Base-by-base conservation (phyloP, 1,284 basidiomycete species). In the Tilletia caries region DNA sequence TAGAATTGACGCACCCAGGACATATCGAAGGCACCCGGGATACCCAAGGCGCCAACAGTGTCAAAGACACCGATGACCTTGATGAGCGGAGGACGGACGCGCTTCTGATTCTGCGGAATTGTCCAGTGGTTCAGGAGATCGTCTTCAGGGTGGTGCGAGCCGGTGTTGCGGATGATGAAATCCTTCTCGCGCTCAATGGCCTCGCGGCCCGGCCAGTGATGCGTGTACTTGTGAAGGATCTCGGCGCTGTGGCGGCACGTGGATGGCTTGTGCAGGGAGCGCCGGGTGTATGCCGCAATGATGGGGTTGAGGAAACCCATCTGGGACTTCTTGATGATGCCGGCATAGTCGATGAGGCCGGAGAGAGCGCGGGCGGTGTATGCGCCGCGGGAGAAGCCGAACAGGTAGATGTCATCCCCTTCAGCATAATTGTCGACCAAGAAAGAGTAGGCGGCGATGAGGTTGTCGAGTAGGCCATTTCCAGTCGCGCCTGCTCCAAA, bases 331-430 rank as follows among this genome's bases (percentile, higher is more conserved):
- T 44, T 46, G 41, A 64, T 18, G n/a, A 68, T 62, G 29, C 54
- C 67, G 32, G 41, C 67, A 71, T 72, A 79, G 71, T 85, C 76
- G 50, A 89, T 82, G 83, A 90, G 87, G 20, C 90, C 90, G 27
- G 87, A 89, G n/a, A 67, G 58, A n/a, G 43, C 54, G 3, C 67
- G 54, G 18, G 50, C 67, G 32, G 67, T 62, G 50, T 34, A 54
- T 8, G 54, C 62, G 12, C 67, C 67, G 15, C 67, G 54, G 13
- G 52, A 62, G 54, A 68, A 68, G 25, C 67, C 67, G 32, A 68
- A 68, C 29, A 68, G 52, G 62, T 32, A 62, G 32, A 68, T 33
- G 20, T 68, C 67, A 32, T 68, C 67, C 2, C 67, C 67, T 20
- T 23, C 10, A 5, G 15, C 20, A 33, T 62, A 68, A 52, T 68